Base-by-base conservation (phyloP, 2,329 filamentous ascomycete species). In the Fusarium longipes region DNA sequence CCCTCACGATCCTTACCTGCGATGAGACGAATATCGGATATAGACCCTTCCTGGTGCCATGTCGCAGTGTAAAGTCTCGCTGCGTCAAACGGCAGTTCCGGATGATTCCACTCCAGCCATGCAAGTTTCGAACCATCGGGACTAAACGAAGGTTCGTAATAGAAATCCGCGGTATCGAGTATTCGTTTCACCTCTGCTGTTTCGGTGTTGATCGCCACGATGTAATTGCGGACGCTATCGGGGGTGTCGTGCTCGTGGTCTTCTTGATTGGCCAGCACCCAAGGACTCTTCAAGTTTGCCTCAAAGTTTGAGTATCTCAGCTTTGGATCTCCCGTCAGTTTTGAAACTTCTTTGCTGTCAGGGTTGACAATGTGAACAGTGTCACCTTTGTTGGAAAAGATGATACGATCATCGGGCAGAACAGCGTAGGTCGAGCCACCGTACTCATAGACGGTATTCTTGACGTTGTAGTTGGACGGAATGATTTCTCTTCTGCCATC, bases 21-120 rank as follows among this genome's bases (percentile, higher is more conserved):
- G n/a, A 87, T 63, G 2, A 78, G 64, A 0, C 60, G 75, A 4
- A 68, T 39, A 17, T 79, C 76, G 6, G 65, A 67, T 11, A 83
- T 51, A 4, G 70, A 70, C 0, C 45, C 45, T 15, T 75, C 77
- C 1, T 50, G 50, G 14, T 74, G 44, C 79, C 82, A 86, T 9
- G 80, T 76, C 0, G 81, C 83, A 43, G 78, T 68, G 67, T 79
- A 80, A 2, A 87, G 70, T 54, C 81, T 78, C 3, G 79, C 80
- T 1, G 80, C 80, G 2, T 80, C 81, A 76, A 84, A 87, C 0
- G 83, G 83, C 75, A 87, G 80, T 47, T 83, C 78, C 0, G 84
- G 85, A 64, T 86, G 83, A 18, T 82, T 75, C 85, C 85, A 87
- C 59, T 87, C 81, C 14, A 84, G 76, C 84, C 85, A 87, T n/a